phyloP scores from a whole-genome alignment of 2,329 filamentous ascomycete species.

The Atkinsonella hypoxylon region DNA sequence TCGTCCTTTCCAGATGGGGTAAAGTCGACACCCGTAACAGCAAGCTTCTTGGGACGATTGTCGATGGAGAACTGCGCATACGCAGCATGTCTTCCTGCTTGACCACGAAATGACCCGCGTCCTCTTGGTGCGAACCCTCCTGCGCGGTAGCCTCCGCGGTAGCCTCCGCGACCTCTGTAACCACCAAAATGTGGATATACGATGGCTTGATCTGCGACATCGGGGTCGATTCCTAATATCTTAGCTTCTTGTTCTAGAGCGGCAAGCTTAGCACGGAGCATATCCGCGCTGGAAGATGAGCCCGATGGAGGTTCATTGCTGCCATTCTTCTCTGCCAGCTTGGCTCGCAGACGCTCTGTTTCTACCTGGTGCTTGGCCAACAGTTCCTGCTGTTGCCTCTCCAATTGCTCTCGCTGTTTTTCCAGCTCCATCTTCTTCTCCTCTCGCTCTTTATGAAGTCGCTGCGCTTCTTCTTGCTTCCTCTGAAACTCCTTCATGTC shows the following conservation, averaged over 20 bases:
- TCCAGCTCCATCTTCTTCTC: constrained; percentile 52
- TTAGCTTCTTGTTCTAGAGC: constrained; percentile 63
- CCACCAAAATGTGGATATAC: constrained; percentile 22
- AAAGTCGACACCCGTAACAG: constrained; percentile 52
- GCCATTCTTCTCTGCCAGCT: constrained; percentile 25
- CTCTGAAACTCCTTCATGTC: constrained; percentile 58
- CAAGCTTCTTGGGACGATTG: constrained; percentile 59
- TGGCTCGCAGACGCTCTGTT: constrained; percentile 51
- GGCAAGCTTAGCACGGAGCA: constrained; percentile 58
- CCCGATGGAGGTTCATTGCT: constrained; percentile 14
- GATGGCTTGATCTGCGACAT: constrained; percentile 33
- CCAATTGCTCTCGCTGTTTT: constrained; percentile 49
- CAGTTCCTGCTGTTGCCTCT: constrained; percentile 50
- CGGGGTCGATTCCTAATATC: constrained; percentile 54
- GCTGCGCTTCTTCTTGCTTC: constrained; percentile 62
- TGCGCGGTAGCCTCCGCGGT: constrained; percentile 22
- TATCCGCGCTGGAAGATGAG: constrained; percentile 43
- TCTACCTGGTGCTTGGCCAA: constrained; percentile 53
- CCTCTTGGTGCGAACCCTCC: constrained; percentile 23
- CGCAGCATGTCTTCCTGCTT: constrained; percentile 37
- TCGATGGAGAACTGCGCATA: constrained; percentile 59
- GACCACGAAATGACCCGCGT: constrained; percentile 29
- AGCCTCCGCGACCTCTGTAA: constrained; percentile 24
- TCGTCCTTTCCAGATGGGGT: constrained; percentile 53
- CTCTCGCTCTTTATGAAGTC: constrained; percentile 51